Percentiles rank a stretch among this genome's conserved stretches.
These are phyloP conservation scores for Platanthera zijinensis DNA, from an alignment of 106 monocot species.

Conservation along the genomic window DNA sequence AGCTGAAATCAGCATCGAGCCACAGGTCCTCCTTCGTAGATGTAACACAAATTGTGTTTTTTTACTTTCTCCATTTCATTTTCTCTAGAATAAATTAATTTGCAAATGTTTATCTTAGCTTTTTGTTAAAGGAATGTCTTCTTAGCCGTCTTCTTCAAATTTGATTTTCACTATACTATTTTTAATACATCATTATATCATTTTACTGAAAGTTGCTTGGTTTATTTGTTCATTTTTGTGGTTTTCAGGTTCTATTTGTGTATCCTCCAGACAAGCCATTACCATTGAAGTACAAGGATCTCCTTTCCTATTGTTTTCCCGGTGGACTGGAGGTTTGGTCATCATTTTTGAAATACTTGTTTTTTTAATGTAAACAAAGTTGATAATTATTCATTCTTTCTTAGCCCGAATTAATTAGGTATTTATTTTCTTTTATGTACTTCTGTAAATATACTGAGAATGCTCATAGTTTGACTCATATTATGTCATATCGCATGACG, in stretches of 20 bases:
- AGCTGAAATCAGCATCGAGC: conserved; percentile 61
- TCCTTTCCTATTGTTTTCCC: conserved; percentile 97
- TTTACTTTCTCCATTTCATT: neutral
- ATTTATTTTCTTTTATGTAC: neutral
- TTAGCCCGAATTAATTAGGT: neutral
- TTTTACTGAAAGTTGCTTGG: neutral
- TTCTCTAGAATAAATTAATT: neutral
- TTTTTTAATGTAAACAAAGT: neutral
- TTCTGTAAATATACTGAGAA: neutral
- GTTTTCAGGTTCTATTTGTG: conserved; percentile 78
- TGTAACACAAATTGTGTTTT: neutral
- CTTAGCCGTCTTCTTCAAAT: neutral
- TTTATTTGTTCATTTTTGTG: neutral
- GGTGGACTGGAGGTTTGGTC: conserved; percentile 78
- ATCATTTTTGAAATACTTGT: conserved; percentile 3
- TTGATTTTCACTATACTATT: neutral
- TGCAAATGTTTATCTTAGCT: neutral
- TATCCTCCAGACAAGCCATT: conserved; percentile 90
- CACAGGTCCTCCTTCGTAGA: conserved; percentile 37
- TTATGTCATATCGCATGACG: neutral
- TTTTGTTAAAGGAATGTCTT: neutral
- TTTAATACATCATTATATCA: neutral
- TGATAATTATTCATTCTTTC: neutral
- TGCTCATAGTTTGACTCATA: neutral
- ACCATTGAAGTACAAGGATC: conserved; percentile 89